A percentile compares a stretch with the other conserved stretches of the same genome.
These are phyloP conservation scores for Mucor plumbeus DNA, from an alignment of 371 early-diverging fungal genomes.

Conservation along the genomic window DNA sequence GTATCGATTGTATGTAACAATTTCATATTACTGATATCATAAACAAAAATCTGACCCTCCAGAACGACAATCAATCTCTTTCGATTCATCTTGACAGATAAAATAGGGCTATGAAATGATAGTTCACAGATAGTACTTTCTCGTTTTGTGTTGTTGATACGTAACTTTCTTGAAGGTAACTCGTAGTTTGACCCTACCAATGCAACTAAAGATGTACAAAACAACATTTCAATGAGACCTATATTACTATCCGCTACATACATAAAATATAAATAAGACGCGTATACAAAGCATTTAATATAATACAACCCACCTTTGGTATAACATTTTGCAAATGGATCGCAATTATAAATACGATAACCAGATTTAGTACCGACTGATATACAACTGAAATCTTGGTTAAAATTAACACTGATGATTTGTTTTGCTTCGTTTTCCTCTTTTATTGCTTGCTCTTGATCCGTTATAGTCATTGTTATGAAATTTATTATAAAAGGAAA, in stretches of 20 bases:
- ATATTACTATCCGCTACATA: conserved; percentile 72
- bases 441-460: neutral
- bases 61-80: conserved; percentile 89
- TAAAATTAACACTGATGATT: conserved; percentile 70
- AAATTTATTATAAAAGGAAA: neutral
- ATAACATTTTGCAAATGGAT: conserved; percentile 90
- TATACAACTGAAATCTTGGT: conserved; percentile 92
- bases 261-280: neutral
- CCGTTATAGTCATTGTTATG: conserved; percentile 11
- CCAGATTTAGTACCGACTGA: conserved; percentile 89
- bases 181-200: conserved; percentile 80
- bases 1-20: conserved; percentile 94
- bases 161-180: conserved; percentile 84
- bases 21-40: conserved; percentile 97
- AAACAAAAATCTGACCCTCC: conserved; percentile 88
- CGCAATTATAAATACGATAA: conserved; percentile 93
- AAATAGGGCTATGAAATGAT: conserved; percentile 86
- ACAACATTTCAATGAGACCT: conserved; percentile 92
- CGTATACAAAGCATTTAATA: neutral
- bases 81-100: conserved; percentile 94
- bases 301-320: conserved; percentile 56
- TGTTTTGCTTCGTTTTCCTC: neutral
- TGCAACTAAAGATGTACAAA: conserved; percentile 87
- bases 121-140: conserved; percentile 96
- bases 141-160: conserved; percentile 95